A percentile compares a stretch with the other conserved stretches of the same genome.
These are phyloP conservation scores for Edaphochlamys debaryana DNA, from an alignment of 139 green algal species.

Conservation along the genomic window DNA sequence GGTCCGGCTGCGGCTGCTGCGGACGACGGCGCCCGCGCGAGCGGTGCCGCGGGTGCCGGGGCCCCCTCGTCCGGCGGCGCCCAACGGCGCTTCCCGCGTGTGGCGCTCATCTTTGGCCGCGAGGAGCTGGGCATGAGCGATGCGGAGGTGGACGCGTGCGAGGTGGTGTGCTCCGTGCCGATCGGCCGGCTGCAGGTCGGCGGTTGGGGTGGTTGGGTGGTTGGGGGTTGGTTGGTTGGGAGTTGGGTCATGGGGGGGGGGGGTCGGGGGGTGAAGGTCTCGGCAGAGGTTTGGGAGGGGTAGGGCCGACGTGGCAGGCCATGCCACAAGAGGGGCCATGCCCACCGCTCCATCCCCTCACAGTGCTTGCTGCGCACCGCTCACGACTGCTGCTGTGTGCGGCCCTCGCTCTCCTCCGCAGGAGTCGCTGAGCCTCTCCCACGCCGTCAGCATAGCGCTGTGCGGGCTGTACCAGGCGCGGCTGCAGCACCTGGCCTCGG, in stretches of 20 bases:
- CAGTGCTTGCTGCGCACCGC: too few species aligned
- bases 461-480: conserved; percentile 59
- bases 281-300: neutral
- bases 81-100: too few species aligned
- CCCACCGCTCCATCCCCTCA: too few species aligned
- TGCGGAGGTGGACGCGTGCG: conserved; percentile 69
- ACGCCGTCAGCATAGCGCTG: conserved; percentile 72
- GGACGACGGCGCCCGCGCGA: too few species aligned
- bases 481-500: conserved; percentile 29
- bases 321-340: too few species aligned
- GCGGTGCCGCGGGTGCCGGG: too few species aligned
- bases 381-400: neutral
- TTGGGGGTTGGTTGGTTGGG: too few species aligned
- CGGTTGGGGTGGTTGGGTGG: neutral
- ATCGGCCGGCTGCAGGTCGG: conserved; percentile 47
- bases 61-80: too few species aligned
- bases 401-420: neutral
- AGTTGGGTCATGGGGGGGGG: neutral
- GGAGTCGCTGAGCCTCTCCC: conserved; percentile 67
- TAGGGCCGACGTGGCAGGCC: neutral
- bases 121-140: conserved; percentile 72
- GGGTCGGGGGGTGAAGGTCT: neutral
- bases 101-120: conserved; percentile 75
- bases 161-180: conserved; percentile 63
- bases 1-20: too few species aligned